phyloP scores from a whole-genome alignment of 1,284 basidiomycete genomes.

The Marasmius sp. region DNA sequence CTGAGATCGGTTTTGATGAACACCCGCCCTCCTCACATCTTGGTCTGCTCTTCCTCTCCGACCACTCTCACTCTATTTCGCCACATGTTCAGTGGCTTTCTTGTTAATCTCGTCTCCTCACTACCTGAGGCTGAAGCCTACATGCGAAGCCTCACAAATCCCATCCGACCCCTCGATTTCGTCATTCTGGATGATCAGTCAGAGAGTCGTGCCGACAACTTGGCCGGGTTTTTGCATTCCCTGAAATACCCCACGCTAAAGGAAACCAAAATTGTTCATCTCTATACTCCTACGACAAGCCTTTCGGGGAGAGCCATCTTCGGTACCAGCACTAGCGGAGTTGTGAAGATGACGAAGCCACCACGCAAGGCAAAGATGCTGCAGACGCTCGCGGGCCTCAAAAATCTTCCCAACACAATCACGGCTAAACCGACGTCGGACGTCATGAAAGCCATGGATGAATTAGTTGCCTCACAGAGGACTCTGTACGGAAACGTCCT shows the following conservation, averaged over 20 bases:
- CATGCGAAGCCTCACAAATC: constrained; percentile 33
- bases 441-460: constrained; percentile 42
- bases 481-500: constrained; percentile 65
- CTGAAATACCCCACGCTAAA: constrained; percentile 36
- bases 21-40: constrained; percentile 46
- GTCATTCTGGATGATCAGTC: constrained; percentile 66
- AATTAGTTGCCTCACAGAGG: constrained; percentile 43
- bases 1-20: constrained; percentile 43
- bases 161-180: constrained; percentile 51
- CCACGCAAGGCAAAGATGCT: constrained; percentile 58
- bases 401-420: constrained; percentile 49
- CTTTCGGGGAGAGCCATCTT: constrained; percentile 50
- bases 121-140: constrained; percentile 45
- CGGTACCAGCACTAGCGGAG: constrained; percentile 50
- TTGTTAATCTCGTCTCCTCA: constrained; percentile 41
- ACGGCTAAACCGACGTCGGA: constrained; percentile 36
- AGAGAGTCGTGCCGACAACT: constrained; percentile 52
- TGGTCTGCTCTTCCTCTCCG: constrained; percentile 58
- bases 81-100: constrained; percentile 58
- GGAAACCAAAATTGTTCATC: constrained; percentile 64
- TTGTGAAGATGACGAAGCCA: constrained; percentile 69
- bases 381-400: constrained; percentile 59
- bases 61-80: constrained; percentile 54
- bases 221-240: constrained; percentile 47
- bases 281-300: constrained; percentile 67